Percentiles rank a stretch among this genome's conserved stretches.
phyloP scores from a whole-genome alignment of 139 green algal genomes.

The Chlamydomonas sphaeroides region DNA sequence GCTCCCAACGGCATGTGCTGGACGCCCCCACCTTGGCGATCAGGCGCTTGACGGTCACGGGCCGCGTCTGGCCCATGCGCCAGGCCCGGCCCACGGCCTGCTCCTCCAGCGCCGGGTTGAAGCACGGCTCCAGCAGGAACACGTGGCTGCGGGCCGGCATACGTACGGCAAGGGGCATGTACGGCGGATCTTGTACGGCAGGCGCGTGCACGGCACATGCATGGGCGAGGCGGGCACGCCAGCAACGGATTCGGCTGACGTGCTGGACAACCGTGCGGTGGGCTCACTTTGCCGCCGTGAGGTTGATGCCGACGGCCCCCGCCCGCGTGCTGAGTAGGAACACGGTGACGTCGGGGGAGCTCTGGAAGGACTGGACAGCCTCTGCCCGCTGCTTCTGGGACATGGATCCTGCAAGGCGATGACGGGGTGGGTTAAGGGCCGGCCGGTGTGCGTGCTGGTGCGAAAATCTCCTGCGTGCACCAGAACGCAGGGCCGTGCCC shows the following conservation, averaged over 20 bases:
- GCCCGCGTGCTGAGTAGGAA: constrained; percentile 79
- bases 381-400: constrained; percentile 64
- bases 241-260: no score
- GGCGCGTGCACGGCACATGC: no score
- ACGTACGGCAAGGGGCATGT: no score
- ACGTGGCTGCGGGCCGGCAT: constrained; percentile 53
- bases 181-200: no score
- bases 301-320: constrained; percentile 67
- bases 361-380: constrained; percentile 80
- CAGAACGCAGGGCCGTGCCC: no score
- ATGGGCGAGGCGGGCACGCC: no score
- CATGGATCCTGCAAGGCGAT: constrained; percentile 78
- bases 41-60: constrained; percentile 73
- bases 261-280: no score
- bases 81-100: constrained; percentile 79
- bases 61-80: constrained; percentile 81
- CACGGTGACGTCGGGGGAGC: constrained; percentile 73
- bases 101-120: constrained; percentile 87
- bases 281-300: constrained; percentile 70
- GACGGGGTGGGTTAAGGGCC: no score
- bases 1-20: no score
- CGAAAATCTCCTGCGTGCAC: no score
- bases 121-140: constrained; percentile 79
- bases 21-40: constrained; percentile 57
- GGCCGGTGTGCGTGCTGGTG: no score